A percentile compares a stretch with the other conserved stretches of the same genome.
Evolutionary conservation across 1,139 yeast species (phyloP).

Genomic region (Yamadazyma epiphylla): DNA sequence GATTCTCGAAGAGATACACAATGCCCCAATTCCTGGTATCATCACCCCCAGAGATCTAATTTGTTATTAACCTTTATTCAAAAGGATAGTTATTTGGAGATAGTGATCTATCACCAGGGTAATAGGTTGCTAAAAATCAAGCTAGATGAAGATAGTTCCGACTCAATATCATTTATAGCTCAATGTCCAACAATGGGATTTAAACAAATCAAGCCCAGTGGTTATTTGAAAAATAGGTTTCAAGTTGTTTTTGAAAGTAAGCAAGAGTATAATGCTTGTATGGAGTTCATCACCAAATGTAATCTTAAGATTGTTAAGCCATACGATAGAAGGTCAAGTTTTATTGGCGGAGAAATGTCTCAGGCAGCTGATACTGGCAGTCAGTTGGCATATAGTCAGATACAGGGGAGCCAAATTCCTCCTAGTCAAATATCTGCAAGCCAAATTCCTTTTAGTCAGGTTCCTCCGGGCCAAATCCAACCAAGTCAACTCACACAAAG

Average conservation of each 20-base stretch:
- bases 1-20: background rate
- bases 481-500: background rate
- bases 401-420: too few relatives aligned
- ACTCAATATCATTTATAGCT: slow-evolving; percentile 2
- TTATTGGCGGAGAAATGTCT: too few relatives aligned
- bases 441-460: background rate
- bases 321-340: background rate
- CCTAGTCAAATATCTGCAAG: background rate
- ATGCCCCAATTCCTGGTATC: slow-evolving; percentile 13
- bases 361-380: too few relatives aligned
- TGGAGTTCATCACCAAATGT: background rate
- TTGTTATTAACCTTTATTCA: slow-evolving; percentile 9
- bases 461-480: background rate
- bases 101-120: slow-evolving; percentile 11
- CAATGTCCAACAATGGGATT: slow-evolving; percentile 13
- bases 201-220: slow-evolving; percentile 6
- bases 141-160: background rate
- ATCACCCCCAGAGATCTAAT: slow-evolving; percentile 12
- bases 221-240: slow-evolving; percentile 9
- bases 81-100: slow-evolving; percentile 3
- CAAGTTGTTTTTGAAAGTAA: slow-evolving; percentile 9
- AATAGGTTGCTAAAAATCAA: slow-evolving; percentile 7
- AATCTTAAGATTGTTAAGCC: background rate
- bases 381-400: background rate
- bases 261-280: slow-evolving; percentile 6